Evolutionary conservation across 1,284 basidiomycete genomes (phyloP).

Genomic region (Chalciporus sp.): DNA sequence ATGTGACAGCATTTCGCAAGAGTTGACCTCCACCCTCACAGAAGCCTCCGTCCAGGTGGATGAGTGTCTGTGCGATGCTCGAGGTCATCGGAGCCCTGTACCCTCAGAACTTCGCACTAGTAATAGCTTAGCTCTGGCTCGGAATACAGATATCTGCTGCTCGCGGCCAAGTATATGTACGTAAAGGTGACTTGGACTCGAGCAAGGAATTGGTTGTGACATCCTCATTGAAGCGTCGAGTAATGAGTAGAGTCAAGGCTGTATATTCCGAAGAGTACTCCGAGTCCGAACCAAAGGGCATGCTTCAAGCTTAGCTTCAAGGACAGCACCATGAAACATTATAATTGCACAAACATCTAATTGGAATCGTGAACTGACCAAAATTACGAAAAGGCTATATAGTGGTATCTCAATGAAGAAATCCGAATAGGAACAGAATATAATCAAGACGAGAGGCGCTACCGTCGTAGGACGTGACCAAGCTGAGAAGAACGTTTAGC

Average conservation of each 20-base stretch:
- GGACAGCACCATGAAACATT: slow-evolving; percentile 1
- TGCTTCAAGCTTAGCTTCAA: too few relatives aligned
- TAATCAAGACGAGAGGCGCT: neutral
- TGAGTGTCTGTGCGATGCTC: slow-evolving; percentile 6
- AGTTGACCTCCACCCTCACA: slow-evolving; percentile 73
- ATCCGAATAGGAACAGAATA: neutral
- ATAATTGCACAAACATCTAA: slow-evolving; percentile 4
- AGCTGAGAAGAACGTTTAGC: slow-evolving; percentile 23
- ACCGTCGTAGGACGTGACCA: slow-evolving; percentile 31
- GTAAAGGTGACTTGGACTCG: neutral
- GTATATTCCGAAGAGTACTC: too few relatives aligned
- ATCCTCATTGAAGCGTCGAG: too few relatives aligned
- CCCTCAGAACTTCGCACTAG: too few relatives aligned
- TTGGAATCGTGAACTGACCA: neutral
- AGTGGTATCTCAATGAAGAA: slow-evolving; percentile 5
- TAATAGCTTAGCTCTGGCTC: too few relatives aligned
- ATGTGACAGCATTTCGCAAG: slow-evolving; percentile 62
- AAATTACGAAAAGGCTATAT: slow-evolving; percentile 14
- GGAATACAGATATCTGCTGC: too few relatives aligned
- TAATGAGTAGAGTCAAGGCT: too few relatives aligned
- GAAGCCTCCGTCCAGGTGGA: slow-evolving; percentile 45
- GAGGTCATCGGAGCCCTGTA: slow-evolving; percentile 13
- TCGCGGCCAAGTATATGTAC: neutral
- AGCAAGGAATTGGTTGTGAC: too few relatives aligned
- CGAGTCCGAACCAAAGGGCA: too few relatives aligned